Percentiles rank a stretch among this genome's conserved stretches.
These are phyloP conservation scores for Coniochaeta pulveracea DNA, from an alignment of 2,329 filamentous ascomycete species.

Conservation along the genomic window DNA sequence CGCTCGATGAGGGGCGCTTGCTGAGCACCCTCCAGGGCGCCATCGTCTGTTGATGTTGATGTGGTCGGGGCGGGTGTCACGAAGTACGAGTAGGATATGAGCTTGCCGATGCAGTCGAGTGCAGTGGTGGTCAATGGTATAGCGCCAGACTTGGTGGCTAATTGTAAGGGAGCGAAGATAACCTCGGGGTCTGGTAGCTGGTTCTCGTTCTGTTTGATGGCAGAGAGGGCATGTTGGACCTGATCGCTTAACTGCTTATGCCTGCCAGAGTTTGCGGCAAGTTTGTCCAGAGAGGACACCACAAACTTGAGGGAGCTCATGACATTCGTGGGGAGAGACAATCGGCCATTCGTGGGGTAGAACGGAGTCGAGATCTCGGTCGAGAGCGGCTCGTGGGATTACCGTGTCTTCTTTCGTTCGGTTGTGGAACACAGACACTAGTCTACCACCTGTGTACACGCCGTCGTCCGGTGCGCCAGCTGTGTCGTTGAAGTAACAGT, in stretches of 20 bases:
- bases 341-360: slow-evolving; percentile 30
- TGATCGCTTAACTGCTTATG: slow-evolving; percentile 76
- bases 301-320: slow-evolving; percentile 96
- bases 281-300: slow-evolving; percentile 82
- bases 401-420: too few species aligned
- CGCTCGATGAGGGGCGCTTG: slow-evolving; percentile 80
- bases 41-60: slow-evolving; percentile 29
- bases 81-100: slow-evolving; percentile 98
- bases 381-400: too few species aligned
- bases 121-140: slow-evolving; percentile 80
- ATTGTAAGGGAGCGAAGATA: slow-evolving; percentile 80
- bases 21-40: slow-evolving; percentile 22
- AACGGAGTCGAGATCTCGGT: neutral
- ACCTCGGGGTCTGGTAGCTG: slow-evolving; percentile 80
- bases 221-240: slow-evolving; percentile 68
- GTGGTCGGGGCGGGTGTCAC: slow-evolving; percentile 58
- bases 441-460: too few species aligned
- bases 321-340: slow-evolving; percentile 36
- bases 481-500: too few species aligned
- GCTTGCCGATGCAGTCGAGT: slow-evolving; percentile 95
- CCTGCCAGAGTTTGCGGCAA: slow-evolving; percentile 77
- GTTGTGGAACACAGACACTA: too few species aligned
- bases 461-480: too few species aligned
- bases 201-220: slow-evolving; percentile 76
- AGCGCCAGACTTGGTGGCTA: slow-evolving; percentile 80